phyloP scores from a whole-genome alignment of 2,329 filamentous ascomycete genomes.

The Parafenestella ontariensis region DNA sequence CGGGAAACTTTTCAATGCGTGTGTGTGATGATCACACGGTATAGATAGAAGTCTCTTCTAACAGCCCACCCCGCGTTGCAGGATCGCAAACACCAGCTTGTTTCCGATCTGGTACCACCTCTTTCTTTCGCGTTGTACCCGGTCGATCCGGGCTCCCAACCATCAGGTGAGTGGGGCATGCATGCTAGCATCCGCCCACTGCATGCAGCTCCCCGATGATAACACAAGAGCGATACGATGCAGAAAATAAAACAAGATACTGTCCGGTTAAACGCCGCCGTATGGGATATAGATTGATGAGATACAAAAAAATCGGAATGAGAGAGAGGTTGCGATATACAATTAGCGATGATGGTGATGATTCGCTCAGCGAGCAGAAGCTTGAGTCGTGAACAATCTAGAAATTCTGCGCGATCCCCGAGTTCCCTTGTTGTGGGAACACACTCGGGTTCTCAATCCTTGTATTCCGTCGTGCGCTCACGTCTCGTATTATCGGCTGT shows the following conservation, averaged over 20 bases:
- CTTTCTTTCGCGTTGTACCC: slow-evolving; percentile 7
- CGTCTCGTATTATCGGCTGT: slow-evolving; percentile 89
- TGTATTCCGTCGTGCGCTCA: slow-evolving; percentile 89
- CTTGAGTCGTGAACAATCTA: slow-evolving; percentile 52
- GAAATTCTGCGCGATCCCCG: slow-evolving; percentile 97
- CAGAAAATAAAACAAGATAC: slow-evolving; percentile 3
- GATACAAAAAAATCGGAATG: slow-evolving; percentile 6
- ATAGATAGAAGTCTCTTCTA: slow-evolving; percentile 1
- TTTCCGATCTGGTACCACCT: slow-evolving; percentile 9
- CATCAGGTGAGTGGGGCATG: slow-evolving; percentile 15
- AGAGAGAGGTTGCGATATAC: slow-evolving; percentile 23
- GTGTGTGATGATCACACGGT: not conserved
- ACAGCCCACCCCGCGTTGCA: slow-evolving; percentile 1
- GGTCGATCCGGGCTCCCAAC: slow-evolving; percentile 1
- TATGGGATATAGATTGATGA: slow-evolving; percentile 18
- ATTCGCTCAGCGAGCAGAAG: not conserved
- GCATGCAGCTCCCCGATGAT: slow-evolving; percentile 8
- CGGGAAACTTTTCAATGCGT: not conserved
- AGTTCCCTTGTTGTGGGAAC: slow-evolving; percentile 87
- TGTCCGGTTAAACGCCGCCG: slow-evolving; percentile 11
- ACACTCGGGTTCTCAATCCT: slow-evolving; percentile 90
- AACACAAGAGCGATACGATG: slow-evolving; percentile 10
- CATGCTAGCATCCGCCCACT: slow-evolving; percentile 9
- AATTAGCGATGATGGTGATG: slow-evolving; percentile 19
- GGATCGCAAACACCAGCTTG: not conserved